A percentile compares a stretch with the other conserved stretches of the same genome.
phyloP scores from a whole-genome alignment of 2,329 filamentous ascomycete species.

The Aspergillus tamarii region DNA sequence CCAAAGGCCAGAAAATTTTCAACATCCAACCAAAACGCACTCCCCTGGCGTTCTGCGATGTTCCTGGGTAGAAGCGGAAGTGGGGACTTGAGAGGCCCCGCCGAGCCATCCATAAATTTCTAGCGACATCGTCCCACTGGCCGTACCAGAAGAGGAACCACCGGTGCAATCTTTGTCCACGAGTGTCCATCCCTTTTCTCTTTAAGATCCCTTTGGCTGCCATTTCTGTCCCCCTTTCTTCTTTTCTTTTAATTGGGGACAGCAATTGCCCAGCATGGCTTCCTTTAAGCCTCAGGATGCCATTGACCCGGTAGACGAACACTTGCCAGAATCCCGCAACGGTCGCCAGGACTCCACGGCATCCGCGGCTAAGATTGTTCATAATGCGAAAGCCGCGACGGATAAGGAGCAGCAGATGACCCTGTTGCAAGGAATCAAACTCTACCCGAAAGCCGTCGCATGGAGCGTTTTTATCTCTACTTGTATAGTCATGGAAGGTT shows the following conservation, averaged over 20 bases:
- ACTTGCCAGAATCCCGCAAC: slow-evolving; percentile 10
- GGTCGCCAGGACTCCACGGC: slow-evolving; percentile 25
- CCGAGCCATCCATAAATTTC: slow-evolving; percentile 19
- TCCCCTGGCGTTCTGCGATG: not conserved
- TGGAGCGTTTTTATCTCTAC: slow-evolving; percentile 89
- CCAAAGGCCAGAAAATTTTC: not conserved
- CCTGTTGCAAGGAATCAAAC: slow-evolving; percentile 72
- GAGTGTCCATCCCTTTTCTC: not conserved
- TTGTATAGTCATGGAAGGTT: slow-evolving; percentile 89
- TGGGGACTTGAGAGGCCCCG: slow-evolving; percentile 17
- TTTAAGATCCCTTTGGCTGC: not conserved
- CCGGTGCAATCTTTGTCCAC: slow-evolving; percentile 7
- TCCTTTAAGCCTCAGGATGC: slow-evolving; percentile 32
- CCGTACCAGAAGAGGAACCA: slow-evolving; percentile 8
- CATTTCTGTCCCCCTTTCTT: not conserved
- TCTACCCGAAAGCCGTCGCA: slow-evolving; percentile 83
- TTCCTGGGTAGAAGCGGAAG: slow-evolving; percentile 4
- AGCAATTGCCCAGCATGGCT: slow-evolving; percentile 29
- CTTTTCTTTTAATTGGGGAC: slow-evolving; percentile 6
- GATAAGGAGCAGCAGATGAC: slow-evolving; percentile 66
- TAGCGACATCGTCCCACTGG: slow-evolving; percentile 16
- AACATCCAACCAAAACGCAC: not conserved
- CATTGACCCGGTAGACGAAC: slow-evolving; percentile 28
- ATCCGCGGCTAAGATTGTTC: slow-evolving; percentile 38
- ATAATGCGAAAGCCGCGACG: slow-evolving; percentile 47